Evolutionary conservation across 768 basidiomycete species (phyloP), one percentile per base, ranked within the genome.

Genomic region (Clavulina sp.): DNA sequence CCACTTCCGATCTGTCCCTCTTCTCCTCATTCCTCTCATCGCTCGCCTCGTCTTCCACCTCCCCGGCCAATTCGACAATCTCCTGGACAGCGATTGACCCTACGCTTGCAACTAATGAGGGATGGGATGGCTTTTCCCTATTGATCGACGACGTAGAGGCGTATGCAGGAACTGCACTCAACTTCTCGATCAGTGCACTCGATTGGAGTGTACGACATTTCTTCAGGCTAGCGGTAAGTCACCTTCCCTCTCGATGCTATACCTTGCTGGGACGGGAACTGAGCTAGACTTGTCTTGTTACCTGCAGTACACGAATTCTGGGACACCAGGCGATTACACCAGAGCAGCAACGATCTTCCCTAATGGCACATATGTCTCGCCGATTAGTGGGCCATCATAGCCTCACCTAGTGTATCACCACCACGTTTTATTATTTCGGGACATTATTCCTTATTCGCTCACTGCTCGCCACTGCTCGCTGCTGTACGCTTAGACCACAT

Each of bases 121-220:
- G 68, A 2, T 88, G 82, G 82, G 77, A 80, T 58, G 84, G 84
- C 4, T 87, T 85, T 59, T 68, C 76, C 0, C 71, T 91, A 24
- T 69, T 91, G 13, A 74, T 87, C n/a, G 84, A 91, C 60, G 88
- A 91, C 57, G 86, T 92, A 0, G 77, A 86, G 62, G 70, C 80
- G 57, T 87, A 81, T 60, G 62, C 70, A n/a, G 84, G 87, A 6
- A 63, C 68, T 13, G 77, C 75, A 3, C 66, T 84, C 46, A 84
- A 84, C 58, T 86, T 74, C 61, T 77, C 79, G 18, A 68, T 88
- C n/a, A 71, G 70, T 21, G 71, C 72, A 16, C 68, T 87, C 48
- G 70, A 81, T 48, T 60, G 69, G 1, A 69, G 68, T 19, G 57
- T 87, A 9, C 77, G 78, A 0, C 87, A 81, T 61, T 85, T 81